phyloP scores from a whole-genome alignment of 208 protist species.

The Naegleria fowleri region DNA sequence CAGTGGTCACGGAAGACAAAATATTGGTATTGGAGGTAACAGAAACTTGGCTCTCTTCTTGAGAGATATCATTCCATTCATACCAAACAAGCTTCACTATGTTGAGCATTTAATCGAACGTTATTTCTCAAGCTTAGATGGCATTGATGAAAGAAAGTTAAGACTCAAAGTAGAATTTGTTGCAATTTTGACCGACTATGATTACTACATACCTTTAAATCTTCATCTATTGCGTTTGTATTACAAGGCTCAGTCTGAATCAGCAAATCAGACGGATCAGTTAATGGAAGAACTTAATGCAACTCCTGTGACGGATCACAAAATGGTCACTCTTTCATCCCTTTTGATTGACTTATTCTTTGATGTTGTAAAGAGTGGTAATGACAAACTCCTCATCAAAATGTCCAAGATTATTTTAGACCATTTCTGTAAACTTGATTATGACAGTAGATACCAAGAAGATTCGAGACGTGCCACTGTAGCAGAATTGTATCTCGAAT shows the following conservation, averaged over 20 bases:
- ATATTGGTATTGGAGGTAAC: slow-evolving; percentile 3
- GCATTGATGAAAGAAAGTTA: background rate
- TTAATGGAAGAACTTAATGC: background rate
- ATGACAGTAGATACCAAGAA: slow-evolving; percentile 5
- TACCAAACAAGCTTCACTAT: background rate
- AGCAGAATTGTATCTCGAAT: background rate
- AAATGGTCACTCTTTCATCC: background rate
- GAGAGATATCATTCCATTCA: background rate
- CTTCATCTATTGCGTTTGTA: background rate
- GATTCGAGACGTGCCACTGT: background rate
- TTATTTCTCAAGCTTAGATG: background rate
- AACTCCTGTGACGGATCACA: background rate
- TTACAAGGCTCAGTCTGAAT: background rate
- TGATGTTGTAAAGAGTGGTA: background rate
- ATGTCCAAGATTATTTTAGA: background rate
- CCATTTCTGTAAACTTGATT: background rate
- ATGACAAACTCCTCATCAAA: background rate
- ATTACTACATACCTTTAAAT: background rate
- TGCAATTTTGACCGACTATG: background rate
- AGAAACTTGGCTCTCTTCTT: slow-evolving; percentile 5
- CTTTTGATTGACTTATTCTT: background rate
- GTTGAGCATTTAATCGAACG: background rate
- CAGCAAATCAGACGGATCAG: background rate
- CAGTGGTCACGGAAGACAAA: background rate
- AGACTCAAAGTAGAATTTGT: slow-evolving; percentile 5